Base-by-base conservation (phyloP, 2,329 filamentous ascomycete species). In the Pestalotiopsis sp. region DNA sequence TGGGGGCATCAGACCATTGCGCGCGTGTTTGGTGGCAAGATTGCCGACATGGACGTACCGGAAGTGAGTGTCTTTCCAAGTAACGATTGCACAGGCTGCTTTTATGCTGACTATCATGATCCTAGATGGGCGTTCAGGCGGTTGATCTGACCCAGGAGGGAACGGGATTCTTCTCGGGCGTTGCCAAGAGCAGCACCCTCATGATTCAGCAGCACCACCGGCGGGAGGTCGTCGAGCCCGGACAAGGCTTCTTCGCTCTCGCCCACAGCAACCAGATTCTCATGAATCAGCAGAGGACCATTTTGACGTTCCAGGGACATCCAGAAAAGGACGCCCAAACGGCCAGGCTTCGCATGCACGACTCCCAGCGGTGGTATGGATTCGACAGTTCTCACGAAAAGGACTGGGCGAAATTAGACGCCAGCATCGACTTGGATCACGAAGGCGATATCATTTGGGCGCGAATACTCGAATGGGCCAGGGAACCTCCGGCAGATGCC, bases 1-100 rank as follows among this genome's bases (percentile, higher is more conserved):
- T 84, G 82, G 82, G 82, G 82, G 13, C 82, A 84, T 72, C 82
- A 84, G 72, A 82, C 80, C 9, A 80, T 83, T 56, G 74, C 74
- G 4, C 72, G 79, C 20, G 71, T 82, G 23, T 81, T 83, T 68
- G 80, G 80, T 4, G 82, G 79, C 1, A 74, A 73, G 63, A 71
- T 84, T 4, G 76, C 74, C n/a, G 78, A 79, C 64, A 80, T 82
- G 73, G 74, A 77, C 4, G 59, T 67, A n/a, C 79, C 79, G 39
- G 79, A 84, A 77, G 79, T 83, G 67, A n/a, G n/a, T n/a, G n/a
- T n/a, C n/a, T n/a, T n/a, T n/a, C n/a, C n/a, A n/a, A n/a, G n/a
- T n/a, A n/a, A n/a, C n/a, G n/a, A n/a, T n/a, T n/a, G n/a, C n/a
- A n/a, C n/a, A n/a, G n/a, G n/a, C n/a, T n/a, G n/a, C 9, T 9